Percentiles rank a stretch among this genome's conserved stretches.
Evolutionary conservation across 768 basidiomycete genomes (phyloP).

Genomic region (Galerina marginata): DNA sequence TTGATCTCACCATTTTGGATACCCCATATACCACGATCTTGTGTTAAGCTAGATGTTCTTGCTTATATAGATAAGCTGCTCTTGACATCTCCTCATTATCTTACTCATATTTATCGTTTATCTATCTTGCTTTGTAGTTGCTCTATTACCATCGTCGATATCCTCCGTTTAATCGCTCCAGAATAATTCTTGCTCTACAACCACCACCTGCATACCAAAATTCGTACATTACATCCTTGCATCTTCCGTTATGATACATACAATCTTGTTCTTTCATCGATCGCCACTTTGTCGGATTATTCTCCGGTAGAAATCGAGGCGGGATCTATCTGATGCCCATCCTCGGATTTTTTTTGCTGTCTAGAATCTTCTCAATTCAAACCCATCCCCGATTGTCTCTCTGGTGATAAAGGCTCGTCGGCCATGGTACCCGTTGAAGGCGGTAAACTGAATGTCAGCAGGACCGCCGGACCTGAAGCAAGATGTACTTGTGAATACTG

Average conservation of each 20-base stretch:
- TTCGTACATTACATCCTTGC: neutral
- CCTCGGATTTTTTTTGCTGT: conserved; percentile 10
- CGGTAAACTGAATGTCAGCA: too few species aligned
- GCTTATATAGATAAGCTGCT: conserved; percentile 6
- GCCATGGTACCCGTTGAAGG: too few species aligned
- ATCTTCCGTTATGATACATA: neutral
- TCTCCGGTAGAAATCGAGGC: neutral
- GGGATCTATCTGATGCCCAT: conserved; percentile 3
- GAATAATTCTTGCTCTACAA: neutral
- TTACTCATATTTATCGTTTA: conserved; percentile 14
- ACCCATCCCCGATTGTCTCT: conserved; percentile 3
- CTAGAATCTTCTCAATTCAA: conserved; percentile 3
- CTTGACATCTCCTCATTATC: neutral
- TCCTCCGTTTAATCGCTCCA: neutral
- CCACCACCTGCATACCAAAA: neutral
- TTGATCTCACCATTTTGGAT: neutral
- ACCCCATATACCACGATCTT: neutral
- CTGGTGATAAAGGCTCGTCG: too few species aligned
- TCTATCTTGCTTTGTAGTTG: conserved; percentile 19
- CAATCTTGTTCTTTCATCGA: neutral
- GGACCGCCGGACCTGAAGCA: too few species aligned
- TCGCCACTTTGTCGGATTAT: neutral
- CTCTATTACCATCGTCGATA: neutral
- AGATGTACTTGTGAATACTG: too few species aligned
- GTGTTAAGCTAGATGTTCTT: neutral